Conservation (phyloP, 306 rosid genomes). For the Vigna reflexopilosa region DNA sequence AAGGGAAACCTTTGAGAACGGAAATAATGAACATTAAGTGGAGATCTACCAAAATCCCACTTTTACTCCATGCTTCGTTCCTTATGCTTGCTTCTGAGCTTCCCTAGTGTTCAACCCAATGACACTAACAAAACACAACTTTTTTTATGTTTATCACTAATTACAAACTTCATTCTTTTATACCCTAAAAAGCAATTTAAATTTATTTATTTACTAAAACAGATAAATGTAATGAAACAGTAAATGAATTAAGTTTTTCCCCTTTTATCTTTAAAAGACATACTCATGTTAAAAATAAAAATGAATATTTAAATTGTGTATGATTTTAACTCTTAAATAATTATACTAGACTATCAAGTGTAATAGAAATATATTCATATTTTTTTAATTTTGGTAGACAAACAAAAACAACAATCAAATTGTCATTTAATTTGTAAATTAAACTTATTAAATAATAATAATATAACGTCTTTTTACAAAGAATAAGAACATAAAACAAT, state of each 20-base stretch:
- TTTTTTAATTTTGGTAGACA: not conserved
- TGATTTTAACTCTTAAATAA: too few relatives aligned
- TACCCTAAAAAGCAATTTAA: too few relatives aligned
- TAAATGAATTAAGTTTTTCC: too few relatives aligned
- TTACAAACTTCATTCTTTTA: too few relatives aligned
- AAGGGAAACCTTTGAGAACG: conserved; percentile 43
- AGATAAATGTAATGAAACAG: too few relatives aligned
- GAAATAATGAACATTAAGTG: conserved; percentile 44
- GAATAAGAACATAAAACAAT: not conserved
- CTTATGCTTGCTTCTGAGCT: not conserved
- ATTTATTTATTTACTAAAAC: too few relatives aligned
- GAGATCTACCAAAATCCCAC: conserved; percentile 61
- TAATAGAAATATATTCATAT: too few relatives aligned
- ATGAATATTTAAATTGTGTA: too few relatives aligned
- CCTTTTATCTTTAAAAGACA: too few relatives aligned
- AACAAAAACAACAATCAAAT: not conserved
- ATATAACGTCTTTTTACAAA: not conserved
- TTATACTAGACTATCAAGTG: too few relatives aligned
- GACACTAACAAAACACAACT: conserved; percentile 36
- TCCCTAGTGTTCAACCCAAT: conserved; percentile 23
- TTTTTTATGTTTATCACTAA: too few relatives aligned
- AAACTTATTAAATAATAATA: not conserved
- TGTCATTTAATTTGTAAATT: not conserved
- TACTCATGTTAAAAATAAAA: too few relatives aligned
- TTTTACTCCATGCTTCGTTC: conserved; percentile 37